Percentiles rank a stretch among this genome's conserved stretches.
Evolutionary conservation across 345 rosid genomes (phyloP).

Genomic region (Salix purpurea): DNA sequence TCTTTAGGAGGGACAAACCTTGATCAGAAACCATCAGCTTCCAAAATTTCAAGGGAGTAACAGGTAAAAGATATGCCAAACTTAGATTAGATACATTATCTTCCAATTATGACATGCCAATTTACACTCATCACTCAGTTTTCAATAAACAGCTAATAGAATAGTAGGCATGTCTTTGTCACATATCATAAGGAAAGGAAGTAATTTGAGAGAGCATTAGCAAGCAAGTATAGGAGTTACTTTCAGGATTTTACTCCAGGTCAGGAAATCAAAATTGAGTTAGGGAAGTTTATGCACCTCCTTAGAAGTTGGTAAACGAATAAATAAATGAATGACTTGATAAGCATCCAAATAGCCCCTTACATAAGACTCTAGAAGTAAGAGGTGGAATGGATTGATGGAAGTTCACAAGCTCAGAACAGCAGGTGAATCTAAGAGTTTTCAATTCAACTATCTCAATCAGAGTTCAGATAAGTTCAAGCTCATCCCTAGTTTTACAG

Average conservation of each 20-base stretch:
- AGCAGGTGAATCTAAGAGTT: background rate
- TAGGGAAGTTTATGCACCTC: too few species aligned
- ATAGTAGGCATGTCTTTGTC: background rate
- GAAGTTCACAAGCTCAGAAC: background rate
- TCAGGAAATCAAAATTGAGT: too few species aligned
- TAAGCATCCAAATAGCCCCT: background rate
- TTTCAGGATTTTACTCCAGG: too few species aligned
- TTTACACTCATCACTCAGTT: background rate
- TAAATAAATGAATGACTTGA: background rate
- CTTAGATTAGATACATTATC: background rate
- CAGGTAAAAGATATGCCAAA: background rate
- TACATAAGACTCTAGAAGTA: background rate
- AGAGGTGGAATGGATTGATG: background rate
- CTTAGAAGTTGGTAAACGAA: too few species aligned
- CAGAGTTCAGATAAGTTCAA: background rate
- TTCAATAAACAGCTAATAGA: background rate
- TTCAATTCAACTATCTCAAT: background rate
- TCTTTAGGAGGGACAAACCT: background rate
- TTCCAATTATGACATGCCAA: background rate
- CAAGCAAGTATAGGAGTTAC: too few species aligned
- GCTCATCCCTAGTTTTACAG: background rate
- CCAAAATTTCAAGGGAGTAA: background rate
- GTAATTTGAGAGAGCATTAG: too few species aligned
- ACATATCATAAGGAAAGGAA: background rate
- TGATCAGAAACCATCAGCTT: background rate